These are phyloP conservation scores for Gossypium raimondii DNA, from an alignment of 345 rosid genomes.

Conservation along the genomic window DNA sequence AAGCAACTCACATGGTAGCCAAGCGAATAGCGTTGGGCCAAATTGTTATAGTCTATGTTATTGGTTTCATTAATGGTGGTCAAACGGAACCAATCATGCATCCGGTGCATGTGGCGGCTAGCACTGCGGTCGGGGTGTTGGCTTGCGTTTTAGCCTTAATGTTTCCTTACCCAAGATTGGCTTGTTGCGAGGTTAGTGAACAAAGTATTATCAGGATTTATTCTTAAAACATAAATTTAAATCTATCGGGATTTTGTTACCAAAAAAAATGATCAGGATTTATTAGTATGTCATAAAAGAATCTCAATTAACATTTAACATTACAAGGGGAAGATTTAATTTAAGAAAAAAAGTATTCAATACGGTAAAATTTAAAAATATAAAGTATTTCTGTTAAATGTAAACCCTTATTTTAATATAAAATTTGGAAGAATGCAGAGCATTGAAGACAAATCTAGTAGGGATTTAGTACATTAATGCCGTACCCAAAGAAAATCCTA, in stretches of 20 bases:
- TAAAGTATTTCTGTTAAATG: too few relatives aligned
- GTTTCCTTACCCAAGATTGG: slow-evolving; percentile 75
- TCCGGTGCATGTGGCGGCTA: slow-evolving; percentile 68
- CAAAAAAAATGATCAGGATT: neutral
- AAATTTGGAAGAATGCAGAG: neutral
- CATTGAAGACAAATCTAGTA: neutral
- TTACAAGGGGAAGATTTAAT: too few relatives aligned
- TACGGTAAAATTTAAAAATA: too few relatives aligned
- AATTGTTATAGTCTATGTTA: slow-evolving; percentile 60
- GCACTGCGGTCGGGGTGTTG: slow-evolving; percentile 70
- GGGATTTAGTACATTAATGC: neutral
- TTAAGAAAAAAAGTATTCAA: too few relatives aligned
- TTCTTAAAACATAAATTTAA: neutral
- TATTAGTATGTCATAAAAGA: too few relatives aligned
- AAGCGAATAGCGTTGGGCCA: slow-evolving; percentile 85
- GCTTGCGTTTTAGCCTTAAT: slow-evolving; percentile 69
- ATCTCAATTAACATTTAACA: too few relatives aligned
- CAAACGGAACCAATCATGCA: slow-evolving; percentile 55
- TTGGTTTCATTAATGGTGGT: slow-evolving; percentile 52
- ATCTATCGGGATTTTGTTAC: neutral
- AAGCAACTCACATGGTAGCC: slow-evolving; percentile 52
- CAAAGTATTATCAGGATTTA: too few relatives aligned
- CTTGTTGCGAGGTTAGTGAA: slow-evolving; percentile 54
- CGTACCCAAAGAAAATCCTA: neutral
- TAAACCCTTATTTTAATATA: too few relatives aligned